Conservation (phyloP, 441 rosid species). For the Breynia disticha region DNA sequence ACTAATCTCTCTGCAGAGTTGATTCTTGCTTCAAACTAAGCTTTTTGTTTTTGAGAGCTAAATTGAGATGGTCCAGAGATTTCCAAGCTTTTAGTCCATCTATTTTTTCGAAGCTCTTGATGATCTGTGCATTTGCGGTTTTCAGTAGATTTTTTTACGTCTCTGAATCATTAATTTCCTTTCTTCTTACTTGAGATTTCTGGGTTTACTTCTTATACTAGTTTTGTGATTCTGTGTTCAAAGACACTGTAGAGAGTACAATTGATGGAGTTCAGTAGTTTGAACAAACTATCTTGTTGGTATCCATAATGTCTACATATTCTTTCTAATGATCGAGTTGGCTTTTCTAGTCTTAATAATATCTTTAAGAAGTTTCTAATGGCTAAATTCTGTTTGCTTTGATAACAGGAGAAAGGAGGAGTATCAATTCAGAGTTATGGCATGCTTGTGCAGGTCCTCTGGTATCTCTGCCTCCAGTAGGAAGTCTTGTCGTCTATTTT, state of each 20-base stretch:
- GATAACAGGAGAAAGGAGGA: slow-evolving; percentile 64
- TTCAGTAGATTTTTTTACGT: background rate
- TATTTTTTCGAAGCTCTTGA: background rate
- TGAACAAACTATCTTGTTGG: too few species aligned
- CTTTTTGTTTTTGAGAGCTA: slow-evolving; percentile 3
- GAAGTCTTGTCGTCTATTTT: slow-evolving; percentile 94
- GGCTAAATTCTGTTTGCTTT: slow-evolving; percentile 18
- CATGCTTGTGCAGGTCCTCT: slow-evolving; percentile 99
- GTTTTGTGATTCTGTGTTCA: too few species aligned
- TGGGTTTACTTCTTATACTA: background rate
- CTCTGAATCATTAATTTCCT: background rate
- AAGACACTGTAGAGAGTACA: too few species aligned
- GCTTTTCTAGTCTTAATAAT: too few species aligned
- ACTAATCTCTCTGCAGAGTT: background rate
- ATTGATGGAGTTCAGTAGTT: too few species aligned
- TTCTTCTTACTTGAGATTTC: background rate
- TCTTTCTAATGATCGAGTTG: too few species aligned
- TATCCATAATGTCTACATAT: too few species aligned
- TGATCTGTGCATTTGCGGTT: background rate
- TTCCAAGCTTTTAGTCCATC: background rate
- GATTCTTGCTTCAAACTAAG: slow-evolving; percentile 3
- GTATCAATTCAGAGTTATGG: slow-evolving; percentile 86
- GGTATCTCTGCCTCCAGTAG: slow-evolving; percentile 82
- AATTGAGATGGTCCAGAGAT: background rate
- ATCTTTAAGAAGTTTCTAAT: too few species aligned